A percentile compares a stretch with the other conserved stretches of the same genome.
phyloP scores from a whole-genome alignment of 2,329 filamentous ascomycete species.

The Trichoderma citrinoviride region DNA sequence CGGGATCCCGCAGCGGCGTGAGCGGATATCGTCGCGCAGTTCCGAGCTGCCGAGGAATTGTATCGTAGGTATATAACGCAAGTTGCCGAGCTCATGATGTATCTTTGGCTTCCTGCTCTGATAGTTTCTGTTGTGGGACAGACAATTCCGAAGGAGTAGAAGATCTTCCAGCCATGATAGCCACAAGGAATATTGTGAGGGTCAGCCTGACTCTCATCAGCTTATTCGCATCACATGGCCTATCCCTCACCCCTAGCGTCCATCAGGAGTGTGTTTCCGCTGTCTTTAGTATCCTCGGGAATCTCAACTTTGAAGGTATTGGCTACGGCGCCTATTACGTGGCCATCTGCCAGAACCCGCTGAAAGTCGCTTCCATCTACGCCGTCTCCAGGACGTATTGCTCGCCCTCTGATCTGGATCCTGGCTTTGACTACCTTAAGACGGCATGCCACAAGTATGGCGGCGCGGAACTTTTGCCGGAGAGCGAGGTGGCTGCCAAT shows the following conservation, averaged over 20 bases:
- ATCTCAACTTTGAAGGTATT: constrained; percentile 8
- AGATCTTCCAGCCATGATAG: neutral
- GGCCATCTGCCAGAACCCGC: neutral
- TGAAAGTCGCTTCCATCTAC: neutral
- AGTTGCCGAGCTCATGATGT: neutral
- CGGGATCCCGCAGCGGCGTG: neutral
- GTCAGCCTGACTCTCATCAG: neutral
- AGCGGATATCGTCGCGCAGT: neutral
- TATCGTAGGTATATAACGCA: neutral
- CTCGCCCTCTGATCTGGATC: neutral
- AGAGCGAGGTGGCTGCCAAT: neutral
- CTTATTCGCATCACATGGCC: neutral
- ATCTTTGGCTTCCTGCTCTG: neutral
- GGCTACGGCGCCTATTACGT: constrained; percentile 7
- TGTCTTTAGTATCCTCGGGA: neutral
- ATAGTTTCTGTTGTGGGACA: neutral
- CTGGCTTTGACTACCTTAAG: neutral
- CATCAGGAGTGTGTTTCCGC: constrained; percentile 7
- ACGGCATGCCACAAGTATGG: neutral
- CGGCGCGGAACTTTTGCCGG: neutral
- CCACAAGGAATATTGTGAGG: neutral
- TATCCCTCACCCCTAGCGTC: neutral
- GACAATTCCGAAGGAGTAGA: neutral
- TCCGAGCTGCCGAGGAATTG: neutral
- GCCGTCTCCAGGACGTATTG: constrained; percentile 5